phyloP scores from a whole-genome alignment of 768 basidiomycete species.

The Auriscalpium orientale region DNA sequence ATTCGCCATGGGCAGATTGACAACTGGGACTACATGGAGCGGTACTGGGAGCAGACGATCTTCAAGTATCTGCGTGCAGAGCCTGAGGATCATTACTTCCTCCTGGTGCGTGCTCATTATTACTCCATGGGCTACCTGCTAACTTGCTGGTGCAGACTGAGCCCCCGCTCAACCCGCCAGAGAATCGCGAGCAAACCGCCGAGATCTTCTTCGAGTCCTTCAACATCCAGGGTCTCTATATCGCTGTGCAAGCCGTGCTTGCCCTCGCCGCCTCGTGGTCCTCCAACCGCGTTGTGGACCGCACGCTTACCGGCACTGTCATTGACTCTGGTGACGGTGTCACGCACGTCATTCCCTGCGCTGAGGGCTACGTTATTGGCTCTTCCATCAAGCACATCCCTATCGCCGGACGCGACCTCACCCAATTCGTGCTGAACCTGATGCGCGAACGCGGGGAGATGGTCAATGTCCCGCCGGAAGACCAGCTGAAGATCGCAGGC shows the following conservation, averaged over 20 bases:
- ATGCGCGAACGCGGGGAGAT: conserved; percentile 94
- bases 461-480: conserved; percentile 86
- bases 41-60: conserved; percentile 99
- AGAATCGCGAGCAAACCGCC: conserved; percentile 98
- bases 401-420: conserved; percentile 95
- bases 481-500: conserved; percentile 84
- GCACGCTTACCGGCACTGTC: conserved; percentile 93
- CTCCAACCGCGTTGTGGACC: conserved; percentile 80
- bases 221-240: conserved; percentile 97
- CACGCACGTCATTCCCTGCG: conserved; percentile 93
- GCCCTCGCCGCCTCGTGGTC: conserved; percentile 98
- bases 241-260: conserved; percentile 97
- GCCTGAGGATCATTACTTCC: conserved; percentile 98
- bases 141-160: conserved; percentile 62
- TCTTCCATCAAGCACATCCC: conserved; percentile 99
- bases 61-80: conserved; percentile 99
- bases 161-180: conserved; percentile 94
- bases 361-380: conserved; percentile 98
- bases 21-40: conserved; percentile 98
- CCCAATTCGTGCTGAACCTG: conserved; percentile 92
- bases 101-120: conserved; percentile 62
- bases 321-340: conserved; percentile 99
- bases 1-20: conserved; percentile 97
- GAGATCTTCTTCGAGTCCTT: conserved; percentile 99
- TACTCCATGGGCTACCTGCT: not conserved